Percentiles rank a stretch among this genome's conserved stretches.
Evolutionary conservation across 345 rosid genomes (phyloP).

Genomic region (Diplotaxis tenuifolia): DNA sequence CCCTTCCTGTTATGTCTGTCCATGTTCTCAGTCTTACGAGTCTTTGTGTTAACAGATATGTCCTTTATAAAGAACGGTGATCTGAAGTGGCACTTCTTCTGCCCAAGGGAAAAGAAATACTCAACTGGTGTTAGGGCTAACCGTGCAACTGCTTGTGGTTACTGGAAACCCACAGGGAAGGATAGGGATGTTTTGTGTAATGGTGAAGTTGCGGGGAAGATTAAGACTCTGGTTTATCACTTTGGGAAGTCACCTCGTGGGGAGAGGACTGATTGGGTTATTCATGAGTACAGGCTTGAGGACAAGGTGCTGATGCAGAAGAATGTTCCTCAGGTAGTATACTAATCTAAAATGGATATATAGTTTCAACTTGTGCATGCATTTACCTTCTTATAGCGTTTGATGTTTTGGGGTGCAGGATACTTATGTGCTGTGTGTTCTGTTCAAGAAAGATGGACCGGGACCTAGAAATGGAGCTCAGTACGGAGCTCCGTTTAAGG

Average conservation of each 20-base stretch:
- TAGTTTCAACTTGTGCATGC: neutral
- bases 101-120: constrained; percentile 70
- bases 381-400: too few species aligned
- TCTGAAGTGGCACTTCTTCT: constrained; percentile 81
- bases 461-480: constrained; percentile 98
- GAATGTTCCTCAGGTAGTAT: constrained; percentile 42
- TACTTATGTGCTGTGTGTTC: constrained; percentile 81
- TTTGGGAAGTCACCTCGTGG: constrained; percentile 53
- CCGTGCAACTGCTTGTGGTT: constrained; percentile 62
- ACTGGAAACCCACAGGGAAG: constrained; percentile 80
- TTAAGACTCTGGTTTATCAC: constrained; percentile 65
- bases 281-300: constrained; percentile 73
- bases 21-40: neutral
- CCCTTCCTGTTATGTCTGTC: neutral
- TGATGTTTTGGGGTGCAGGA: constrained; percentile 50
- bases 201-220: constrained; percentile 53
- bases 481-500: constrained; percentile 92
- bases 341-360: neutral
- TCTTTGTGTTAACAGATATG: constrained; percentile 22
- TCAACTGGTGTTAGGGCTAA: constrained; percentile 49
- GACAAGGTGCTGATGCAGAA: constrained; percentile 40
- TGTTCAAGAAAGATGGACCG: constrained; percentile 87
- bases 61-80: constrained; percentile 50
- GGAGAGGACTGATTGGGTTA: constrained; percentile 79
- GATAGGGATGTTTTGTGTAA: constrained; percentile 53